Evolutionary conservation across 208 protist genomes (phyloP), one percentile per base, ranked within the genome.

Genomic region (Leishmania major): DNA sequence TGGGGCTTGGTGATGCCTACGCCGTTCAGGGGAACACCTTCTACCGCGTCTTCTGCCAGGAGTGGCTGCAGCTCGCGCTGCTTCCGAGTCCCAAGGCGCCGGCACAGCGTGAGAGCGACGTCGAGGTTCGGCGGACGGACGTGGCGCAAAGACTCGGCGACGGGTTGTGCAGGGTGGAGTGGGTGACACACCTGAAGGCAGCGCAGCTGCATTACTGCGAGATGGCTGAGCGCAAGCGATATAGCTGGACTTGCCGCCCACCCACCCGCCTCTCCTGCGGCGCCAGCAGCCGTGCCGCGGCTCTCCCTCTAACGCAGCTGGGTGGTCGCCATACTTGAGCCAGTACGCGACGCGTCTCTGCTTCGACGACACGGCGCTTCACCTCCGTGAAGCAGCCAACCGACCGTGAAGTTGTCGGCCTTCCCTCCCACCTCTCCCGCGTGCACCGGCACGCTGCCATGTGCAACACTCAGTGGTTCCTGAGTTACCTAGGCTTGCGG

Each of bases 391-490:
- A 86, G 71, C 49, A 74, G 31, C 31, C 28, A 11, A 70, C 69
- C 0, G 83, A 87, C 55, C 67, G 72, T n/a, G 78, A 86, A 70
- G 82, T 87, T 31, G 78, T 83, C n/a, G 87, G 87, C 62, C 19
- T 90, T 51, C 75, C 84, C 3, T 88, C 87, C 4, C 47, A 80
- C 47, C 60, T 81, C 15, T 31, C 64, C n/a, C 84, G 77, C 25
- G 82, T 82, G 17, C 74, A 69, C 40, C 37, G 59, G 22, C 64
- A 78, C 31, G 74, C 87, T 0, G 51, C 82, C 28, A 69, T 90
- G 84, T 90, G 85, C 74, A 37, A 45, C 49, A 91, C 84, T 22
- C 75, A 85, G 66, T 89, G 88, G 88, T 78, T 89, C 59, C 70
- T 88, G 13, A 60, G 19, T 2, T 37, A 83, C 43, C 72, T 89